Percentiles rank a stretch among this genome's conserved stretches.
Conservation (phyloP, 345 rosid genomes). For the Salix suchowensis region DNA sequence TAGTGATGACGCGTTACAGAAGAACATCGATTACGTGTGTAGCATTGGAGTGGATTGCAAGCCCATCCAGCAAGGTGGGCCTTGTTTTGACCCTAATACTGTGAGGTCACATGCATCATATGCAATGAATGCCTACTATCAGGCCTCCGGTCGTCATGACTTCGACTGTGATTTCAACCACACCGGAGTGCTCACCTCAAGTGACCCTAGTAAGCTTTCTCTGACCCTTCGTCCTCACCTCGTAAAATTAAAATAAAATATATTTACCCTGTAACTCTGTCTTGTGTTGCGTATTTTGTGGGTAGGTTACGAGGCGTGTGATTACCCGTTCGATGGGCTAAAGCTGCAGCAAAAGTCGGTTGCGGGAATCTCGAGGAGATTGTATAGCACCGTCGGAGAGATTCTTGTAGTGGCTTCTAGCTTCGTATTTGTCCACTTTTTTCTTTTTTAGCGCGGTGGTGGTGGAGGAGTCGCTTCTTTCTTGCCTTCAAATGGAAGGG, state of each 20-base stretch:
- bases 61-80: conserved; percentile 51
- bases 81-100: conserved; percentile 49
- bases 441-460: too few relatives aligned
- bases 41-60: conserved; percentile 46
- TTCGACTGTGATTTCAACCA: conserved; percentile 48
- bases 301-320: conserved; percentile 55
- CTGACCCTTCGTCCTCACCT: too few relatives aligned
- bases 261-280: too few relatives aligned
- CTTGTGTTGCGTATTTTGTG: neutral
- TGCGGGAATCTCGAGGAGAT: conserved; percentile 17
- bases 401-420: neutral
- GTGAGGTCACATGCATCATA: conserved; percentile 61
- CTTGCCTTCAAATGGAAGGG: too few relatives aligned
- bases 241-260: too few relatives aligned
- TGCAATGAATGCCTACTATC: conserved; percentile 65
- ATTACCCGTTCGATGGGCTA: conserved; percentile 14
- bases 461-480: too few relatives aligned
- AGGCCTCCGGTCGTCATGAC: conserved; percentile 41
- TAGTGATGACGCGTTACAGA: conserved; percentile 45
- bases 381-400: neutral
- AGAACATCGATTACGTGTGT: conserved; percentile 64
- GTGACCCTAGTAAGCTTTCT: conserved; percentile 44
- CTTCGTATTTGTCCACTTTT: neutral
- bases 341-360: conserved; percentile 24
- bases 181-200: conserved; percentile 44